Evolutionary conservation across 495 filamentous ascomycete species (phyloP), one percentile per base, ranked within the genome.

Genomic region (Aspergillus homomorphus): DNA sequence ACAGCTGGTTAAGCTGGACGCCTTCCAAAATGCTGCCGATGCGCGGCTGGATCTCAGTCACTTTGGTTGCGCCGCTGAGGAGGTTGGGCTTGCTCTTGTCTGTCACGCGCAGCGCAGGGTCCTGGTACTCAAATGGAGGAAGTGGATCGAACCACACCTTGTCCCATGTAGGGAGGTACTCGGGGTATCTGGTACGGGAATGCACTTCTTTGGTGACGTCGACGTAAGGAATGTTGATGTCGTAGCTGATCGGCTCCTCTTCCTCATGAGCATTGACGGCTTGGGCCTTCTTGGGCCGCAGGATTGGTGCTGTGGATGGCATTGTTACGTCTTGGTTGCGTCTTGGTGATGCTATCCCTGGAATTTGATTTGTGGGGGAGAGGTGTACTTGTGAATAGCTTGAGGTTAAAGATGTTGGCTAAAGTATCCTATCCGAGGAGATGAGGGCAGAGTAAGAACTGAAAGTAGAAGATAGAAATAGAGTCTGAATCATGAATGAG

Each of bases 21-120:
- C 89, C 88, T 59, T 84, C 78, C 58, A 93, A 73, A 62, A 91
- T 82, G 24, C 84, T 89, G 61, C 89, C 88, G 62, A 90, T 84
- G 33, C 78, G 79, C 10, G 88, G 88, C 21, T 86, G 88, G 62
- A 87, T 84, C 62, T 88, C 82, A 62, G 79, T 78, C 46, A 86
- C 73, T 67, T 67, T 77, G 46, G 71, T 80, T 74, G 45, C 69
- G 33, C 54, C 56, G 23, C 56, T 73, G 30, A 88, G 75, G 0
- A 88, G 77, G 62, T 83, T 82, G 24, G 76, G 78, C 68, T 84
- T 86, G 56, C 73, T 68, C 57, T 80, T 82, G 68, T 85, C 77
- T 48, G 79, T 77, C 3, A 78, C 78, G 33, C 72, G 77, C 46
- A 84, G 76, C 8, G 82, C 84, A 24, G 81, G 80, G 70, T 87